Evolutionary conservation across 2,329 filamentous ascomycete genomes (phyloP), one percentile per base, ranked within the genome.

Genomic region (Claviceps fusiformis): DNA sequence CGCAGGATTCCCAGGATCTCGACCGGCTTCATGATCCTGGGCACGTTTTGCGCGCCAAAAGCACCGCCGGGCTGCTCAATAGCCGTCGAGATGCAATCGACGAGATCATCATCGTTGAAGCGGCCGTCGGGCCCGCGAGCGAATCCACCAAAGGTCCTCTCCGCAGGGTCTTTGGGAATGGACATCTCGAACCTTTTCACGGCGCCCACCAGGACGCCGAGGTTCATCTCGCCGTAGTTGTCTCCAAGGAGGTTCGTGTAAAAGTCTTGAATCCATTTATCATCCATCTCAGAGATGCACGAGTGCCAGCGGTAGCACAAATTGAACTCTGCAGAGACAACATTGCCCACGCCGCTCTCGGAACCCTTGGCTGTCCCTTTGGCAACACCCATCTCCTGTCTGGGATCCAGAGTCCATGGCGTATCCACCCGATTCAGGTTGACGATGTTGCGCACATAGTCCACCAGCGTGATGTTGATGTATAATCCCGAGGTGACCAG

Each of bases 221-320:
- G 70, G 11, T 74, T 73, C 50, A 91, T 71, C 9, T 79, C 69
- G 47, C 75, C 64, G 55, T 83, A 82, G 51, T 78, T 77, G 59
- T 69, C 65, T 0, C 69, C 69, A 0, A 89, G 82, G 1, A 88
- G 67, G 46, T 79, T 70, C 1, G 71, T 67, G 64, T 87, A 89
- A 58, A 87, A 77, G 13, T 84, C 74, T 61, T 89, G 78, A 27
- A 89, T 86, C 88, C 89, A 95, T 60, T 83, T 76, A 64, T 93
- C 89, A 62, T 95, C 89, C 59, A 80, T 82, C 48, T 65, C 64
- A 27, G 67, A 81, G 61, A 93, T 87, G 61, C 85, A 83, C 3
- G 87, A 89, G 71, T 95, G 89, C 88, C 89, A 95, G 59, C 89
- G 79, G 68, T 95, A 95, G 61, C 87, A 86, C 10, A 95, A 76